phyloP scores from a whole-genome alignment of 1,284 basidiomycete species.

The Cryptococcus jaspeensis region DNA sequence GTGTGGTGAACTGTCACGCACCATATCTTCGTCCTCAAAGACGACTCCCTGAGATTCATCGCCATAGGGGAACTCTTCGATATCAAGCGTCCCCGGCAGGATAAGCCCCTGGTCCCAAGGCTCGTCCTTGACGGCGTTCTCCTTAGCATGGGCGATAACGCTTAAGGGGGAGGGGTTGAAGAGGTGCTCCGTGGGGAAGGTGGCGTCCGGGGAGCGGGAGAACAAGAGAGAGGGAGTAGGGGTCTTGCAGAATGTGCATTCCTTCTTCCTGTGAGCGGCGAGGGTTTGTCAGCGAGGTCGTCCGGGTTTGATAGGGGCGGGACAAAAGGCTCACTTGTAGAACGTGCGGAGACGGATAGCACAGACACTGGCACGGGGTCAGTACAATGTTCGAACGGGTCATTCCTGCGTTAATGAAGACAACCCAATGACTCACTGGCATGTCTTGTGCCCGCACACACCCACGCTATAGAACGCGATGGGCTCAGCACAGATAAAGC shows the following conservation, averaged over 20 bases:
- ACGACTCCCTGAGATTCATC: slow-evolving; percentile 76
- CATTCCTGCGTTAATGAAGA: too few relatives aligned
- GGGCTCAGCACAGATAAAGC: slow-evolving; percentile 95
- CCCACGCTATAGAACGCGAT: slow-evolving; percentile 87
- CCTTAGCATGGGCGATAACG: slow-evolving; percentile 37
- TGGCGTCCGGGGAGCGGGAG: slow-evolving; percentile 66
- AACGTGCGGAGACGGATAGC: slow-evolving; percentile 84
- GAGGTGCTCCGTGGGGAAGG: slow-evolving; percentile 62
- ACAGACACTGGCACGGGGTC: slow-evolving; percentile 63
- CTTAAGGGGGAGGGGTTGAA: slow-evolving; percentile 55
- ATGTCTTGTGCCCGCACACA: slow-evolving; percentile 74
- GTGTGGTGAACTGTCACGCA: slow-evolving; percentile 21
- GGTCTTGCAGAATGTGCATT: slow-evolving; percentile 97
- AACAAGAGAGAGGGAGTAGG: slow-evolving; percentile 79
- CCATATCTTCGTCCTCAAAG: slow-evolving; percentile 86
- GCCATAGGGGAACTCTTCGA: slow-evolving; percentile 57
- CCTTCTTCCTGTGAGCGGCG: slow-evolving; percentile 57
- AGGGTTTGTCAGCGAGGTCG: slow-evolving; percentile 8
- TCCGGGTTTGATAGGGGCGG: not conserved
- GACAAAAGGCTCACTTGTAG: slow-evolving; percentile 63
- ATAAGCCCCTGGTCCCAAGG: slow-evolving; percentile 42
- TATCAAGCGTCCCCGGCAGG: slow-evolving; percentile 43
- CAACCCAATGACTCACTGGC: slow-evolving; percentile 41
- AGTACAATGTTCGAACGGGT: not conserved
- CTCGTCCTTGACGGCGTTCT: slow-evolving; percentile 38